These are phyloP conservation scores for Ceratobasidium sp. DNA, from an alignment of 1,284 basidiomycete species.

Conservation along the genomic window DNA sequence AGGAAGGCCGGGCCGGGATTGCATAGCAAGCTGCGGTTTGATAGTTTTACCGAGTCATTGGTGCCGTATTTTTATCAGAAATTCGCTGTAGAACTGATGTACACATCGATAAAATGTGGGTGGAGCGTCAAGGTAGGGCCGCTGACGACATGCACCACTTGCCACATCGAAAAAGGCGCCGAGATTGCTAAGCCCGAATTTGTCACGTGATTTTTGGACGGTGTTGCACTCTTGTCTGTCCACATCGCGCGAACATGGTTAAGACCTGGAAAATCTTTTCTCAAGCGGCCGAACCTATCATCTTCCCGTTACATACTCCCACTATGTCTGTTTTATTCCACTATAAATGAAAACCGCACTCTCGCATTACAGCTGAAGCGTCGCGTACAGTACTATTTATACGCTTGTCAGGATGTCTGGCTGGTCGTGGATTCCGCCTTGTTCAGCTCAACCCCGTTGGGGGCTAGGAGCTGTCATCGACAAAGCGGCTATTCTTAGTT, in stretches of 20 bases:
- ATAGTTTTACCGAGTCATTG: background rate
- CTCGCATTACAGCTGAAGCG: background rate
- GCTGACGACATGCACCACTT: background rate
- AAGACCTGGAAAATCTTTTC: background rate
- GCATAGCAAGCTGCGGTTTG: background rate
- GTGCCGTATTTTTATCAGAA: background rate
- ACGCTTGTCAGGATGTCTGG: background rate
- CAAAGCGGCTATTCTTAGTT: background rate
- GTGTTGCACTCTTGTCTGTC: background rate
- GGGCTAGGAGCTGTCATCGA: background rate
- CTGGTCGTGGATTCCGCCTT: background rate
- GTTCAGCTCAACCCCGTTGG: background rate
- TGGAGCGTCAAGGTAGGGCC: background rate
- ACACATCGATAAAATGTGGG: background rate
- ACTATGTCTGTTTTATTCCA: background rate
- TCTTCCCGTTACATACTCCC: background rate
- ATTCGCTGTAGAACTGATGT: background rate
- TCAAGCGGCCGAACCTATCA: too few relatives aligned
- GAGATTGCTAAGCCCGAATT: background rate
- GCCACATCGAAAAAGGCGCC: background rate
- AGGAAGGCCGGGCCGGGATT: background rate
- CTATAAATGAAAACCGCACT: background rate
- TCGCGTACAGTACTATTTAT: constrained; percentile 9
- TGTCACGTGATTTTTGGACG: background rate
- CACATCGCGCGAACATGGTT: background rate